Evolutionary conservation across 1,139 yeast species (phyloP), one percentile per base, ranked within the genome.

Genomic region (Chernovozyma aurita): DNA sequence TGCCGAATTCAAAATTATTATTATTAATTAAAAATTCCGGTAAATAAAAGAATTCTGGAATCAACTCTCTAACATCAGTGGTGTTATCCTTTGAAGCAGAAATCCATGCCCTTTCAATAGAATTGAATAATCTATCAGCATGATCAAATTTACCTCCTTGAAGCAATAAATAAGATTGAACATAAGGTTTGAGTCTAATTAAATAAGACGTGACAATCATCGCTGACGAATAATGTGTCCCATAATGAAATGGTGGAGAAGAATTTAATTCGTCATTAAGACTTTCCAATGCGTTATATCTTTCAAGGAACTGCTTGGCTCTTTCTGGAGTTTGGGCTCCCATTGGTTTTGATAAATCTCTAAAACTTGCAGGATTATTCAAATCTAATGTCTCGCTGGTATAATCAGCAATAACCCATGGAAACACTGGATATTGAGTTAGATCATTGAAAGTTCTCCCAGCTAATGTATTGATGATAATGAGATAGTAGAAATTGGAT

Each of bases 81-180:
- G 92, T 81, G 49, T 80, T 82, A 31, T 85, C 95, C 35, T 59
- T 59, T 0, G 95, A 78, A 0, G 95, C 86, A 4, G 94, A 83
- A 13, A 55, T 53, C 95, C 95, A 86, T 0, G 95, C 80, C 43
- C 81, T 77, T 21, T 71, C 75, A 18, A 86, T 62, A 0, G 94
- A 83, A 46, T 78, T 73, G 53, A 86, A 86, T 9, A 85, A 56
- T 39, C 96, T 60, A 53, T 86, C 95, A 0, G 95, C 90, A 50
- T 83, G 95, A 46, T 87, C 95, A 60, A 85, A 85, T 39, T 76
- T 80, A 0, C 95, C 95, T 9, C 94, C 95, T 62, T 86, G 96
- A 9, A 86, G 60, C 17, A 85, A 55, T 33, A 85, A 60, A 48
- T 83, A 86, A 0, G 94, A 81, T 39, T 83, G 85, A 2, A 83